Conservation (phyloP, 495 filamentous ascomycete genomes). For the Margaritispora aquatica region DNA sequence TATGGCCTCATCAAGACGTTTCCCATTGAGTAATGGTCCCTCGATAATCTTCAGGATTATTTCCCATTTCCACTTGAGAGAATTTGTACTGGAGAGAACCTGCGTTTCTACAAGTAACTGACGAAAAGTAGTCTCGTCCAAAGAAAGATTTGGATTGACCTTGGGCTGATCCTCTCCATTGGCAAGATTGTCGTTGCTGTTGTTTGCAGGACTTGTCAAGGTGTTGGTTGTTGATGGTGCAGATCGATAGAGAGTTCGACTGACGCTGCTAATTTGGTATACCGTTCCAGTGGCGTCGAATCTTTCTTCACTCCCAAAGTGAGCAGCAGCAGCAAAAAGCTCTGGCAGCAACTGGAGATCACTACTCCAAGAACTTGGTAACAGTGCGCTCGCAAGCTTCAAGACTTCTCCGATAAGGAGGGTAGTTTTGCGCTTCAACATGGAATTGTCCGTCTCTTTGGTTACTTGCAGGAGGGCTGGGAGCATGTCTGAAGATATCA, state of each 20-base stretch:
- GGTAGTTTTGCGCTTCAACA: slow-evolving; percentile 80
- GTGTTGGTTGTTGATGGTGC: slow-evolving; percentile 36
- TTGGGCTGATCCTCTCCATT: slow-evolving; percentile 56
- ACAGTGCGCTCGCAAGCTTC: slow-evolving; percentile 76
- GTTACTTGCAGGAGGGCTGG: slow-evolving; percentile 68
- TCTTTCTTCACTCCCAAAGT: slow-evolving; percentile 61
- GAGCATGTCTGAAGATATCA: slow-evolving; percentile 77
- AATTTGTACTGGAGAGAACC: slow-evolving; percentile 79
- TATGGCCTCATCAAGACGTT: slow-evolving; percentile 88
- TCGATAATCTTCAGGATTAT: slow-evolving; percentile 85
- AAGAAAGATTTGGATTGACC: slow-evolving; percentile 59
- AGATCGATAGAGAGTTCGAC: slow-evolving; percentile 84
- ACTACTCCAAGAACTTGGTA: slow-evolving; percentile 73
- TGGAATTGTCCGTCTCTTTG: slow-evolving; percentile 64
- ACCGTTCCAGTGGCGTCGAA: slow-evolving; percentile 79
- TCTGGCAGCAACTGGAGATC: slow-evolving; percentile 80
- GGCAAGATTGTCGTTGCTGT: slow-evolving; percentile 35
- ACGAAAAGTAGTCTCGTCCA: slow-evolving; percentile 86
- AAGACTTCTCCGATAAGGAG: slow-evolving; percentile 85
- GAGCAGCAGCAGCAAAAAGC: slow-evolving; percentile 67
- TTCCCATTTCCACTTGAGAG: slow-evolving; percentile 95
- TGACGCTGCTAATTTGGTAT: slow-evolving; percentile 97
- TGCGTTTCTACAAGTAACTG: slow-evolving; percentile 80
- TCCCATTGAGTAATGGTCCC: slow-evolving; percentile 85
- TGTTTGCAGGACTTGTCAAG: slow-evolving; percentile 31